A percentile compares a stretch with the other conserved stretches of the same genome.
Conservation (phyloP, 179 eudicot genomes). For the Spinacia oleracea region DNA sequence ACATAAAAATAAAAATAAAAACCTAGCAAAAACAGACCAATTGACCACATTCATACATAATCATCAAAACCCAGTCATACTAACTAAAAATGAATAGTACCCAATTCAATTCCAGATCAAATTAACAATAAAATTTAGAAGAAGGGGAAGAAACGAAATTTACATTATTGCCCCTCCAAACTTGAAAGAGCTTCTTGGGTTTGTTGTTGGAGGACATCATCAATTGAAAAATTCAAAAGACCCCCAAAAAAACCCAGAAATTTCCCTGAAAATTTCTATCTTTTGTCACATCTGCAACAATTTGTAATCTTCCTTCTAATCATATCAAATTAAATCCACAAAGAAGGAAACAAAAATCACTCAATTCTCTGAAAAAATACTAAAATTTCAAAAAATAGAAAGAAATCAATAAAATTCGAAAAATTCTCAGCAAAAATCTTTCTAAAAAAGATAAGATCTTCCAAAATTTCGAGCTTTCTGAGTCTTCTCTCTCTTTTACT, state of each 20-base stretch:
- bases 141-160: conserved; percentile 28
- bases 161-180: conserved; percentile 90
- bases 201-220: conserved; percentile 35
- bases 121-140: conserved; percentile 2
- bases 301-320: conserved; percentile 14
- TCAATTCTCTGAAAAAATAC: conserved; percentile 10
- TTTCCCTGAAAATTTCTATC: conserved; percentile 17
- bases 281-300: conserved; percentile 29
- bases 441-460: conserved; percentile 1
- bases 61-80: conserved; percentile 5
- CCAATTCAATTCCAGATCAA: conserved; percentile 25
- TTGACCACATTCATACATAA: conserved; percentile 5
- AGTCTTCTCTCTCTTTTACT: conserved; percentile 5
- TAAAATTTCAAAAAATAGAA: background rate
- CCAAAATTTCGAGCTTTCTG: background rate
- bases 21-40: background rate
- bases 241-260: conserved; percentile 21
- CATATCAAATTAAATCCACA: background rate
- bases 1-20: background rate
- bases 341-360: background rate
- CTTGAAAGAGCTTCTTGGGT: conserved; percentile 66
- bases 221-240: conserved; percentile 20
- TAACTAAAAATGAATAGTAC: background rate
- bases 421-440: conserved; percentile 7
- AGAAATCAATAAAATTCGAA: background rate